A percentile compares a stretch with the other conserved stretches of the same genome.
Conservation (phyloP, 1,139 yeast genomes). For the Scheffersomyces segobiensis region DNA sequence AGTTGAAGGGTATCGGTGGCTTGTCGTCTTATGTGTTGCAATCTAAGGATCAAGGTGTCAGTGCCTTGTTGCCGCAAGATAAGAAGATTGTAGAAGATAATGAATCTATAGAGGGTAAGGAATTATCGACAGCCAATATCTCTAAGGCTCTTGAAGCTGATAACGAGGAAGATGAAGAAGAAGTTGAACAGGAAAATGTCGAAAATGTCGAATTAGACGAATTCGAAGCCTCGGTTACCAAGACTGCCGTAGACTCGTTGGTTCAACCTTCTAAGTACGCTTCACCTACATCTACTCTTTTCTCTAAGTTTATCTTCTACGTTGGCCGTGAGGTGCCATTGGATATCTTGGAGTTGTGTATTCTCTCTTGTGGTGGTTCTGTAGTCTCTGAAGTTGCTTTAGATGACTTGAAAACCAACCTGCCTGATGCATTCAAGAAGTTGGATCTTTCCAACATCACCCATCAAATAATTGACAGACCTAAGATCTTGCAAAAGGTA, state of each 20-base stretch:
- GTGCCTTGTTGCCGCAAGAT: conserved; percentile 43
- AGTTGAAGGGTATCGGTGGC: conserved; percentile 87
- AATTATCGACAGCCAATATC: conserved; percentile 46
- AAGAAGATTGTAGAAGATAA: conserved; percentile 16
- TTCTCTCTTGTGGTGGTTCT: conserved; percentile 85
- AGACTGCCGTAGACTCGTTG: conserved; percentile 72
- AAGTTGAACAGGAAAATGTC: conserved; percentile 43
- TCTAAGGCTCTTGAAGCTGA: conserved; percentile 55
- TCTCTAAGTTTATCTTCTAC: conserved; percentile 74
- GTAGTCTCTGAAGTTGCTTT: conserved; percentile 84
- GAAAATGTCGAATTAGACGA: conserved; percentile 60
- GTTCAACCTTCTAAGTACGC: conserved; percentile 74
- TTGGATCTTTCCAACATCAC: conserved; percentile 72
- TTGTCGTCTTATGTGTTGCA: conserved; percentile 74
- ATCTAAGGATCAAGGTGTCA: conserved; percentile 38
- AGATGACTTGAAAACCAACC: conserved; percentile 62
- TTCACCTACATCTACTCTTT: conserved; percentile 61
- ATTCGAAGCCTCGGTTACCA: conserved; percentile 59
- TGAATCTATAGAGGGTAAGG: conserved; percentile 35
- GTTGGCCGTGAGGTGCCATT: conserved; percentile 96
- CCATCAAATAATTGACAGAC: conserved; percentile 94
- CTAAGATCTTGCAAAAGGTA: conserved; percentile 71
- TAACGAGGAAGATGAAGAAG: conserved; percentile 34
- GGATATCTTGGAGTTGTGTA: conserved; percentile 85
- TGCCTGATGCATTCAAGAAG: conserved; percentile 40